A percentile compares a stretch with the other conserved stretches of the same genome.
Evolutionary conservation across 345 rosid species (phyloP).

Genomic region (Gossypioides kirkii): DNA sequence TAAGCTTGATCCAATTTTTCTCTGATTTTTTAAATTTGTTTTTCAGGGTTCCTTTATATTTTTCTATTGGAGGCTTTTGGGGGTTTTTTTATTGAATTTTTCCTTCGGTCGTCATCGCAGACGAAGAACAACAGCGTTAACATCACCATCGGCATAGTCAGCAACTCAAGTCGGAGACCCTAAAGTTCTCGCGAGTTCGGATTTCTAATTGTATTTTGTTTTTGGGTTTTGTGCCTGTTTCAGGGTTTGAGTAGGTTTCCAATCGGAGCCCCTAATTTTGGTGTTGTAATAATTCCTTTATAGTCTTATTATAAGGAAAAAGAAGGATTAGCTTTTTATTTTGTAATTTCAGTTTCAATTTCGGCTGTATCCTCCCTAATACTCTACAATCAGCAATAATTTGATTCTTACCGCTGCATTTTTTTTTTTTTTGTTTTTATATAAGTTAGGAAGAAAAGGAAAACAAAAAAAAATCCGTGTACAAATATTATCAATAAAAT

Average conservation of each 20-base stretch:
- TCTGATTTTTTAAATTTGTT: neutral
- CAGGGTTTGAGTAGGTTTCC: neutral
- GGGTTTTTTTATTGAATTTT: neutral
- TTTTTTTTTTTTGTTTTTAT: constrained; percentile 9
- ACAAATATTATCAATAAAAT: constrained; percentile 19
- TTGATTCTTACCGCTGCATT: constrained; percentile 19
- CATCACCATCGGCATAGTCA: neutral
- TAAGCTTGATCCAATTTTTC: neutral
- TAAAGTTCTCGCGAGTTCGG: neutral
- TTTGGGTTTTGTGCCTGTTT: neutral
- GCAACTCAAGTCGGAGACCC: neutral
- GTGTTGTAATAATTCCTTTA: constrained; percentile 7
- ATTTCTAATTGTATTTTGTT: constrained; percentile 4
- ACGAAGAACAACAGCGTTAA: neutral
- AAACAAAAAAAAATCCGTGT: neutral
- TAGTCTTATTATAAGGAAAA: constrained; percentile 2
- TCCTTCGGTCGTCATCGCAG: neutral
- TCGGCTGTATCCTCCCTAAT: constrained; percentile 13
- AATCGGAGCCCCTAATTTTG: constrained; percentile 6
- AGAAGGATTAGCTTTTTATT: neutral
- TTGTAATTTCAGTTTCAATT: neutral
- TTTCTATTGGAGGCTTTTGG: neutral
- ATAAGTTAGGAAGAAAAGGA: constrained; percentile 16
- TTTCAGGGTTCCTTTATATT: neutral
- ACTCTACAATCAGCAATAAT: constrained; percentile 36